These are phyloP conservation scores for Musa balbisiana DNA, from an alignment of 202 grass and related monocot genomes.

Conservation along the genomic window DNA sequence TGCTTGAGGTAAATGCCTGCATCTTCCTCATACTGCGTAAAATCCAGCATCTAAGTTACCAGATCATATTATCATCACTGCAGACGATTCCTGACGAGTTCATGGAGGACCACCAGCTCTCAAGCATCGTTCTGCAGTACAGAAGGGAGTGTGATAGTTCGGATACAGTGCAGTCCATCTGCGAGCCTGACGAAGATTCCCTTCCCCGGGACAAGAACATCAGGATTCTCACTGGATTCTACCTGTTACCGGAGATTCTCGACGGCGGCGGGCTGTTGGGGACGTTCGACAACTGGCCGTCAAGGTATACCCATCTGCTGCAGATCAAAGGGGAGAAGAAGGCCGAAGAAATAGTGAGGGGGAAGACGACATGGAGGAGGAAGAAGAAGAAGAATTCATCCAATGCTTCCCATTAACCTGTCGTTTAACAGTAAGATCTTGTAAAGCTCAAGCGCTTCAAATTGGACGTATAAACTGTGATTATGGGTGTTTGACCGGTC, in stretches of 20 bases:
- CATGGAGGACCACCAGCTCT: slow-evolving; percentile 36
- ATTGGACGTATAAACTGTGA: no score
- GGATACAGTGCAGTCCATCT: slow-evolving; percentile 51
- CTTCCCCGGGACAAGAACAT: slow-evolving; percentile 24
- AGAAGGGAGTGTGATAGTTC: slow-evolving; percentile 53
- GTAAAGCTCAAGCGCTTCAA: no score
- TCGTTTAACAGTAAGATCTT: neutral
- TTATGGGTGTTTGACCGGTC: no score
- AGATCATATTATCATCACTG: neutral
- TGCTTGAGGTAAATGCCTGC: neutral
- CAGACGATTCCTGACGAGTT: slow-evolving; percentile 48
- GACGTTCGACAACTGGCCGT: slow-evolving; percentile 39
- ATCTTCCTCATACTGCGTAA: neutral
- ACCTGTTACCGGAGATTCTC: slow-evolving; percentile 31
- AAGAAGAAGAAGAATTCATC: slow-evolving; percentile 40
- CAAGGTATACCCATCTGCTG: slow-evolving; percentile 51
- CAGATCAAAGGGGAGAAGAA: slow-evolving; percentile 34
- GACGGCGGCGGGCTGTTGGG: slow-evolving; percentile 30
- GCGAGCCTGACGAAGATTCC: slow-evolving; percentile 37
- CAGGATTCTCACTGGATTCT: slow-evolving; percentile 31
- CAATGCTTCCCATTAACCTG: neutral
- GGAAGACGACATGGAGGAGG: slow-evolving; percentile 52
- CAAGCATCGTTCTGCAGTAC: slow-evolving; percentile 47
- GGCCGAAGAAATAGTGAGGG: slow-evolving; percentile 52
- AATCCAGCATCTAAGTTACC: no score